phyloP scores from a whole-genome alignment of 2,329 filamentous ascomycete genomes.

The Trichoderma guizhouense region DNA sequence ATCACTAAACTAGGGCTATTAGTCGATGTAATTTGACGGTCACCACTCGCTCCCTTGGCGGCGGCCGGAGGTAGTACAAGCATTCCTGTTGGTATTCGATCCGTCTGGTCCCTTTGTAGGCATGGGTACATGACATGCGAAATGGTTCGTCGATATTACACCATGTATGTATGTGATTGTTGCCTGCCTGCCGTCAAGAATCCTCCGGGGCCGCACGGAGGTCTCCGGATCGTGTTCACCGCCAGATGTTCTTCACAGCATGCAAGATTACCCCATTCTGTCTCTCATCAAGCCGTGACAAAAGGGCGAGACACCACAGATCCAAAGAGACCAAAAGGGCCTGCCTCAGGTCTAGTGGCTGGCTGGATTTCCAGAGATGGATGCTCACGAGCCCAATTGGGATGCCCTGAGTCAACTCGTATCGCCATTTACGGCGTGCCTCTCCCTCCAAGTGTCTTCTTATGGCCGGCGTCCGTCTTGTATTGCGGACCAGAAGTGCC shows the following conservation, averaged over 20 bases:
- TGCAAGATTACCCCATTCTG: not conserved
- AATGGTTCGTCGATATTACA: not conserved
- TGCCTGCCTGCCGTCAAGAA: not conserved
- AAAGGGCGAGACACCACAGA: not conserved
- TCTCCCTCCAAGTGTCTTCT: not conserved
- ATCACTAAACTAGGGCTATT: not conserved
- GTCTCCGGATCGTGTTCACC: conserved; percentile 4
- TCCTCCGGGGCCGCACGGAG: not conserved
- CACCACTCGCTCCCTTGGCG: not conserved
- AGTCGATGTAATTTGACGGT: not conserved
- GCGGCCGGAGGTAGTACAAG: not conserved
- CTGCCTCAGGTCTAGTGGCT: conserved; percentile 6
- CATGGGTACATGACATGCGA: not conserved
- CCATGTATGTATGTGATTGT: not conserved
- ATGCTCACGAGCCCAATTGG: not conserved
- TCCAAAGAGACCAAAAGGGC: not conserved
- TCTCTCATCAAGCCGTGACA: not conserved
- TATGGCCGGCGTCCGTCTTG: not conserved
- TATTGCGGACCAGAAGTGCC: not conserved
- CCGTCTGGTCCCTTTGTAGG: not conserved
- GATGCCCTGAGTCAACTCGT: conserved; percentile 1
- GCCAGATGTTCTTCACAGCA: conserved; percentile 1
- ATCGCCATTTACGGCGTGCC: not conserved
- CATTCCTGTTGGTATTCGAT: not conserved
- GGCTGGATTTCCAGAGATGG: conserved; percentile 6